Evolutionary conservation across 768 basidiomycete species (phyloP), one percentile per base, ranked within the genome.

Genomic region (Tricholomella constricta): DNA sequence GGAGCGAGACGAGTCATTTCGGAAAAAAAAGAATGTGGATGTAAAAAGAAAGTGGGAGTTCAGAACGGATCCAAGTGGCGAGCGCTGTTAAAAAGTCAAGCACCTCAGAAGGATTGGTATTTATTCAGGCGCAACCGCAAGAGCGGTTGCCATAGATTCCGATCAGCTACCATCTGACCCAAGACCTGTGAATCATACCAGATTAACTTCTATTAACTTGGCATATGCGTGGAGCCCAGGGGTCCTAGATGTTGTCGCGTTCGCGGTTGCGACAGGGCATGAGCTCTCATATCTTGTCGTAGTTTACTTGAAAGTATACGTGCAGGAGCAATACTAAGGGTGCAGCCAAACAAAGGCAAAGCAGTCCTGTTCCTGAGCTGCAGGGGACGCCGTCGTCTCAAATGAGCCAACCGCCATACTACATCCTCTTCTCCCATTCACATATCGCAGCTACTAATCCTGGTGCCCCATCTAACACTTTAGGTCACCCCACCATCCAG

Each of bases 401-500:
- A 32, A 51, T 63, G 62, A 54, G 34, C 41, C 69, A 65, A 51
- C 77, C 76, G 44, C 90, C 91, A 17, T 83, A 78, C 69, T 92
- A 89, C 60, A 67, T 92, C 34, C 79, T 93, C 49, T 72, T 86
- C 48, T 82, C 87, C 2, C 83, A 84, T 57, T 78, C 80, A 15
- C 72, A 78, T 10, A 65, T 78, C 20, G 70, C 73, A 26, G 63
- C 66, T 45, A 45, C 76, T 19, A 65, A 61, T 25, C 58, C 70
- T 27, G 68, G 66, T 1, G 62, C 76, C 2, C 70, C 72, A 10
- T 76, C 74, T 26, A 72, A 72, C 25, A 72, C 78, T n/a, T 74
- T 89, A 45, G 70, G 78, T 10, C 91, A 93, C 62, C 88, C 89
- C 4, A 71, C 74, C 37, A 84, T 94, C 15, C 86, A 92, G 60